Conservation (phyloP, 2,329 filamentous ascomycete genomes). For the Ampelomyces quisqualis region DNA sequence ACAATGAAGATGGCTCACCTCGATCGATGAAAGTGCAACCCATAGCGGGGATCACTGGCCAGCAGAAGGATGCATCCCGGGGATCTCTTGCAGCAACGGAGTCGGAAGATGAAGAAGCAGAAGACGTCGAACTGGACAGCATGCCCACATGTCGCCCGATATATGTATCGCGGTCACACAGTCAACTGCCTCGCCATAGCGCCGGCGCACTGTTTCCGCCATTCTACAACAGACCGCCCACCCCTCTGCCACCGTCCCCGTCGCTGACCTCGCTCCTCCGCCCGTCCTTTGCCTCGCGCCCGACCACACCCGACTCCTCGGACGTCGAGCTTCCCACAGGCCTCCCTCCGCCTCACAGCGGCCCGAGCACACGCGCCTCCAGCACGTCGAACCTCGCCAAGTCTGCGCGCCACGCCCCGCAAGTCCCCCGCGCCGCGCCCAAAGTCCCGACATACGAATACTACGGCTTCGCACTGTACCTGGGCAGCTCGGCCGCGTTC, state of each 20-base stretch:
- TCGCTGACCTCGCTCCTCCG: constrained; percentile 89
- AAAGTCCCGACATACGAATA: constrained; percentile 99
- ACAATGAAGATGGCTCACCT: not conserved
- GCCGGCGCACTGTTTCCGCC: constrained; percentile 64
- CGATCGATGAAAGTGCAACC: not conserved
- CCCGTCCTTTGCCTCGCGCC: constrained; percentile 70
- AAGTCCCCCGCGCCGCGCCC: constrained; percentile 79
- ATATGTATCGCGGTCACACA: constrained; percentile 49
- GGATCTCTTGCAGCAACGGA: constrained; percentile 12
- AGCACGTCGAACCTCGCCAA: constrained; percentile 62
- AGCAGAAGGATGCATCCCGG: constrained; percentile 8
- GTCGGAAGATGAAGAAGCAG: constrained; percentile 16
- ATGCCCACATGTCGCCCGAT: constrained; percentile 38
- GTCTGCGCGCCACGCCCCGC: constrained; percentile 60
- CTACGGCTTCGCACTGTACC: constrained; percentile 96
- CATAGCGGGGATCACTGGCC: not conserved
- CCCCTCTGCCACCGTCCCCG: constrained; percentile 86
- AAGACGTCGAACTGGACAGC: constrained; percentile 18
- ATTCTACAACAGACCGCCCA: constrained; percentile 97
- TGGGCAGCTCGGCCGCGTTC: constrained; percentile 82
- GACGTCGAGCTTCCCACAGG: constrained; percentile 66
- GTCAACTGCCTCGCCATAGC: constrained; percentile 44
- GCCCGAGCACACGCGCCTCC: too few relatives aligned
- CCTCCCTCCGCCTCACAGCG: too few relatives aligned
- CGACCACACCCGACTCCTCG: constrained; percentile 87